A percentile compares a stretch with the other conserved stretches of the same genome.
These are phyloP conservation scores for Starmera dryadoides DNA, from an alignment of 805 yeast species.

Conservation along the genomic window DNA sequence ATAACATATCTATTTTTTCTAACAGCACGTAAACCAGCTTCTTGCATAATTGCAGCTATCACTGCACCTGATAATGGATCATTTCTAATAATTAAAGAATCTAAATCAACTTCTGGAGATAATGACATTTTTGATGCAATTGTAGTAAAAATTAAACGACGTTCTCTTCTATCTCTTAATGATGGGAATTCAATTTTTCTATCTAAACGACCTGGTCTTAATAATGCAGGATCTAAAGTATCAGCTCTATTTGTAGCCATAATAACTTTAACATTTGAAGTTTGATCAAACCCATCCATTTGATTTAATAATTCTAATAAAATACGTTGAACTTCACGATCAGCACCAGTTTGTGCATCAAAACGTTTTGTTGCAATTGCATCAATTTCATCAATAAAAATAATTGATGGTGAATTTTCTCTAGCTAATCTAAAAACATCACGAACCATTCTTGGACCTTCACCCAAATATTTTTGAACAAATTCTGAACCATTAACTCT, in stretches of 20 bases:
- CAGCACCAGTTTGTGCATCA: constrained; percentile 99
- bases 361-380: constrained; percentile 99
- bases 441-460: constrained; percentile 99
- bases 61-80: constrained; percentile 97
- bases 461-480: constrained; percentile 96
- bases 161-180: constrained; percentile 93
- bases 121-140: constrained; percentile 96
- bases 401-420: constrained; percentile 94
- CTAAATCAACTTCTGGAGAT: constrained; percentile 96
- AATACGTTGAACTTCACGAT: constrained; percentile 97
- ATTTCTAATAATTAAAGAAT: constrained; percentile 88
- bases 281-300: constrained; percentile 99
- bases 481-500: constrained; percentile 98
- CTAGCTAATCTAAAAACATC: constrained; percentile 96
- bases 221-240: constrained; percentile 94
- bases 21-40: constrained; percentile 97
- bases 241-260: constrained; percentile 99
- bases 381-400: constrained; percentile 97
- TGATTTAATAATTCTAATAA: constrained; percentile 91
- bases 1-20: constrained; percentile 97
- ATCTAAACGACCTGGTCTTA: constrained; percentile 98
- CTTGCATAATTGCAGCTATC: constrained; percentile 99
- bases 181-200: constrained; percentile 97
- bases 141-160: constrained; percentile 92
- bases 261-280: constrained; percentile 90